phyloP scores from a whole-genome alignment of 305 asterid species.

The Solanum hybrid region DNA sequence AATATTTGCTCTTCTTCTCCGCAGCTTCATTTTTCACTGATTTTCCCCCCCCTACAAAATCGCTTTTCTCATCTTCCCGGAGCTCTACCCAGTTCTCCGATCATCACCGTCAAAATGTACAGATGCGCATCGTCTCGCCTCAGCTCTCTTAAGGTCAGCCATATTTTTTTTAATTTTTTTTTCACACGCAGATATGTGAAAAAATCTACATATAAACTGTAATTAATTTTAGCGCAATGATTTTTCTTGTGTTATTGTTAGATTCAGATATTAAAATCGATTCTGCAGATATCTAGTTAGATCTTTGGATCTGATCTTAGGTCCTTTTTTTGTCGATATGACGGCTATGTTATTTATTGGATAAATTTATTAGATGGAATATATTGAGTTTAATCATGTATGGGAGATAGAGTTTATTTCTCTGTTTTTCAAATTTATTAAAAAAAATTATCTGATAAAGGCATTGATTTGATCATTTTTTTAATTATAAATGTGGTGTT shows the following conservation, averaged over 20 bases:
- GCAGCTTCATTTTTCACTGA: neutral
- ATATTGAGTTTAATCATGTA: too few species aligned
- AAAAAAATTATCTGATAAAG: neutral
- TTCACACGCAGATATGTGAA: neutral
- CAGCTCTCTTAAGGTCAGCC: constrained; percentile 56
- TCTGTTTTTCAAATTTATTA: too few species aligned
- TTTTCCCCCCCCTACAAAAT: fast-evolving
- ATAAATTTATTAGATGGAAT: too few species aligned
- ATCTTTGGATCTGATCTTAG: too few species aligned
- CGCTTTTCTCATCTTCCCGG: neutral
- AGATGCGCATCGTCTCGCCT: constrained; percentile 58
- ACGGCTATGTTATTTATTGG: too few species aligned
- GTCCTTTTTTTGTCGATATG: too few species aligned
- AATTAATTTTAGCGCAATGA: neutral
- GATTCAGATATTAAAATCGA: neutral
- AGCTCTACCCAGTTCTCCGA: neutral
- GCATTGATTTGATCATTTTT: neutral
- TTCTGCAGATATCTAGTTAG: too few species aligned
- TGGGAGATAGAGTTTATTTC: too few species aligned
- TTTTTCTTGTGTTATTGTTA: neutral
- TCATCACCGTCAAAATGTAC: constrained; percentile 33
- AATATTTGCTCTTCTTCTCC: neutral
- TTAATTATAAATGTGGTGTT: neutral
- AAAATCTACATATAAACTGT: neutral
- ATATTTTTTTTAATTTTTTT: neutral